Conservation (phyloP, 148 eudicot genomes). For the Hydrangea macrophylla region DNA sequence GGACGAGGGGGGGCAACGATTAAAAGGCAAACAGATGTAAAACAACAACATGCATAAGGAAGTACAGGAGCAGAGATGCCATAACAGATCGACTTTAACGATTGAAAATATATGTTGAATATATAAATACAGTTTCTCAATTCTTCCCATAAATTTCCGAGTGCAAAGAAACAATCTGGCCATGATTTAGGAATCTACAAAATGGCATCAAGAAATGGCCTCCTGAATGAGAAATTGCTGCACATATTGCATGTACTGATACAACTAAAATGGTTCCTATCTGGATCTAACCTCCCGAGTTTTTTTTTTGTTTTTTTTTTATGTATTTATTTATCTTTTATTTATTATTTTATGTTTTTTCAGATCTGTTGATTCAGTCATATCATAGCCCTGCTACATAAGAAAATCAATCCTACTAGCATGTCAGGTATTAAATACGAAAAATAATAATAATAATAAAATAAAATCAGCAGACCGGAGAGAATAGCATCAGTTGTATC, state of each 20-base stretch:
- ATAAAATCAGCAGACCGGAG: neutral
- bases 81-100: neutral
- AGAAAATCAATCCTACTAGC: neutral
- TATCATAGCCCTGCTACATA: neutral
- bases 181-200: neutral
- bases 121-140: too few species aligned
- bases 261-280: neutral
- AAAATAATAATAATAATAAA: too few species aligned
- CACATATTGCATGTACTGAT: neutral
- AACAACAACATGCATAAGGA: conserved; percentile 4
- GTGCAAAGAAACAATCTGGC: too few species aligned
- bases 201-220: neutral
- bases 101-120: too few species aligned
- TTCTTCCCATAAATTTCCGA: too few species aligned
- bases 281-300: neutral
- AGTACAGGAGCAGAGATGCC: neutral
- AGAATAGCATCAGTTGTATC: neutral
- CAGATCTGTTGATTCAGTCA: neutral
- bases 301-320: too few species aligned
- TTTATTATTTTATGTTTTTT: too few species aligned
- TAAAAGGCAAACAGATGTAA: conserved; percentile 6
- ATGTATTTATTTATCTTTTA: too few species aligned
- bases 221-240: conserved; percentile 2
- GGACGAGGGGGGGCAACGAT: neutral
- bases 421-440: neutral